A percentile compares a stretch with the other conserved stretches of the same genome.
Conservation (phyloP, 768 basidiomycete genomes). For the Serendipita vermifera region DNA sequence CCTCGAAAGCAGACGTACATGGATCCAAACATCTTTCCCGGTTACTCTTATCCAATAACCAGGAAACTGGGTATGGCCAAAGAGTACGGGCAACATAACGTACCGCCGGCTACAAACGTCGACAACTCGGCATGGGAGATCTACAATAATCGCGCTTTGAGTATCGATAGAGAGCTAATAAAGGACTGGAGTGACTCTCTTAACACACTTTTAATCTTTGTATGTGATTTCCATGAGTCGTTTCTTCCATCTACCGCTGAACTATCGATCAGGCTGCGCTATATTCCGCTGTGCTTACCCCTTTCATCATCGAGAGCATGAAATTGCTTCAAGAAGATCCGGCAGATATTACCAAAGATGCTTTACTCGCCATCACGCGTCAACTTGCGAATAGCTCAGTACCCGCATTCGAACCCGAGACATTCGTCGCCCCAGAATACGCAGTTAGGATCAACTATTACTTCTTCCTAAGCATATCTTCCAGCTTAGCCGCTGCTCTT, state of each 20-base stretch:
- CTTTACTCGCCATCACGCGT: neutral
- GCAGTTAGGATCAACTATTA: neutral
- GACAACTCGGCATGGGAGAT: neutral
- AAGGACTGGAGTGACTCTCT: neutral
- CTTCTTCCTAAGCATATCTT: neutral
- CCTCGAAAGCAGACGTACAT: too few relatives aligned
- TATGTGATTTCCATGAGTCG: too few relatives aligned
- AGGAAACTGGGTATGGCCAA: too few relatives aligned
- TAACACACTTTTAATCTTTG: neutral
- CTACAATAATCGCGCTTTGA: neutral
- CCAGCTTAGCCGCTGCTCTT: neutral
- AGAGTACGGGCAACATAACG: too few relatives aligned
- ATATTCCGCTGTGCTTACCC: neutral
- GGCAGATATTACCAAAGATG: neutral
- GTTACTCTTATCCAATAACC: too few relatives aligned
- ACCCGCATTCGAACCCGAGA: neutral
- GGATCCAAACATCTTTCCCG: too few relatives aligned
- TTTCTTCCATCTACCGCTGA: neutral
- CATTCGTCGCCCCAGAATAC: neutral
- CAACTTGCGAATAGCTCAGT: neutral
- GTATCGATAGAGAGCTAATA: neutral
- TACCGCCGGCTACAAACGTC: too few relatives aligned
- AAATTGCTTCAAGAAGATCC: conserved; percentile 4
- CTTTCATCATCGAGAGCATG: conserved; percentile 8
- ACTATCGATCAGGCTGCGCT: neutral